phyloP scores from a whole-genome alignment of 1,284 basidiomycete genomes.

The Xanthoconium separans region DNA sequence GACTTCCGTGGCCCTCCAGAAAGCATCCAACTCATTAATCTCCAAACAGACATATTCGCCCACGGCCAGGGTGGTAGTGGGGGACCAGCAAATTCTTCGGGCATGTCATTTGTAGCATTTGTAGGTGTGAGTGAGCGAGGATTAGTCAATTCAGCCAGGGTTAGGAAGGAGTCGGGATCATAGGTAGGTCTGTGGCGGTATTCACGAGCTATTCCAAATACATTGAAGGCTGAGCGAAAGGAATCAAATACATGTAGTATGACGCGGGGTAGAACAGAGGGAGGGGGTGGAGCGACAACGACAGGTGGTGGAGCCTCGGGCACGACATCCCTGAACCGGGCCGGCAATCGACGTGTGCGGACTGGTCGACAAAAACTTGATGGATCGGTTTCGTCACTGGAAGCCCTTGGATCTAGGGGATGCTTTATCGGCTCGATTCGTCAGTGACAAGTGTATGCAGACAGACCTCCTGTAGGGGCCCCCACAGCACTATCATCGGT shows the following conservation, averaged over 20 bases:
- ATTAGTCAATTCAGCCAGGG: background rate
- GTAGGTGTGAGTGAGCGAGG: too few relatives aligned
- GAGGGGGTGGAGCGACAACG: too few relatives aligned
- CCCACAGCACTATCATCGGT: too few relatives aligned
- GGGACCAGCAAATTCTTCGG: background rate
- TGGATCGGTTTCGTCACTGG: too few relatives aligned
- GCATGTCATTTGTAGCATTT: too few relatives aligned
- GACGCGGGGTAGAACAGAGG: background rate
- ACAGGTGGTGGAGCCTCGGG: background rate
- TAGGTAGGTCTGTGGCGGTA: background rate
- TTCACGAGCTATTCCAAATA: background rate
- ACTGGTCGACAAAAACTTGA: background rate
- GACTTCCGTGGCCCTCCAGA: background rate
- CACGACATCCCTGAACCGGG: background rate
- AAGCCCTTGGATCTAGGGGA: background rate
- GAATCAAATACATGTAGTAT: background rate
- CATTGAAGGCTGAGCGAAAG: background rate
- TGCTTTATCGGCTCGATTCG: background rate
- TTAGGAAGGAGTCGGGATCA: background rate
- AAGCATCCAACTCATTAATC: slow-evolving; percentile 4
- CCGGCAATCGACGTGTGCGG: background rate
- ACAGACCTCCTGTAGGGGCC: too few relatives aligned
- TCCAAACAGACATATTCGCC: background rate
- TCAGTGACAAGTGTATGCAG: too few relatives aligned
- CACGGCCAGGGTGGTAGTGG: slow-evolving; percentile 6